A percentile compares a stretch with the other conserved stretches of the same genome.
These are phyloP conservation scores for Xylaria flabelliformis DNA, from an alignment of 495 filamentous ascomycete genomes.

Conservation along the genomic window DNA sequence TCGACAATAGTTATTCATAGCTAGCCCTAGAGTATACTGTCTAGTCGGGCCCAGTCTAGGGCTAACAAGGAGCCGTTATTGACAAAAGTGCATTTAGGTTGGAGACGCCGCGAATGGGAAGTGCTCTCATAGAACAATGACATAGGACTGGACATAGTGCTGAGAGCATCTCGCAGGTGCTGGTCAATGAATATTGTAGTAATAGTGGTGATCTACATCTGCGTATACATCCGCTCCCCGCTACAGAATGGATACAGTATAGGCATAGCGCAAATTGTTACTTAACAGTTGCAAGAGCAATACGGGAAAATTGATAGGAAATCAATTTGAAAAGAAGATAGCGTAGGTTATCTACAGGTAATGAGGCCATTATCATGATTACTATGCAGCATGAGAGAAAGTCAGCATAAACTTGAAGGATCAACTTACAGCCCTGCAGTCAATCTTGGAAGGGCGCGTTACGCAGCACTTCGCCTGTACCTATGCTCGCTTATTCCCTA, in stretches of 20 bases:
- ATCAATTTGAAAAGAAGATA: background rate
- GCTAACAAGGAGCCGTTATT: background rate
- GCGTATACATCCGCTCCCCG: background rate
- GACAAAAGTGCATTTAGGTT: background rate
- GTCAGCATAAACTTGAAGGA: conserved; percentile 21
- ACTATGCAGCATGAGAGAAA: conserved; percentile 17
- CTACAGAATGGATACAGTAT: conserved; percentile 11
- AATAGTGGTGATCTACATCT: conserved; percentile 9
- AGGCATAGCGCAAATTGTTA: background rate
- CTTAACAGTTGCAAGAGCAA: background rate
- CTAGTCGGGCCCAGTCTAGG: background rate
- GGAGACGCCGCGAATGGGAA: background rate
- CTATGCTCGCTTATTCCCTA: background rate
- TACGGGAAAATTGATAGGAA: background rate
- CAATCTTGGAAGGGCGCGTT: background rate
- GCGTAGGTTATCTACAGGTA: conserved; percentile 4
- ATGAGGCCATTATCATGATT: conserved; percentile 19
- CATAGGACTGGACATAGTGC: conserved; percentile 2
- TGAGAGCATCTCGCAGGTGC: conserved; percentile 10
- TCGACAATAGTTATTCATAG: background rate
- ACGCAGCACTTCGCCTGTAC: background rate
- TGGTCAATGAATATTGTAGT: background rate
- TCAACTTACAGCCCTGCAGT: conserved; percentile 12
- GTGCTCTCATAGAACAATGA: background rate
- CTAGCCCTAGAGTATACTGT: background rate